Conservation (phyloP, 2,329 filamentous ascomycete genomes). For the Peltaster fructicola region DNA sequence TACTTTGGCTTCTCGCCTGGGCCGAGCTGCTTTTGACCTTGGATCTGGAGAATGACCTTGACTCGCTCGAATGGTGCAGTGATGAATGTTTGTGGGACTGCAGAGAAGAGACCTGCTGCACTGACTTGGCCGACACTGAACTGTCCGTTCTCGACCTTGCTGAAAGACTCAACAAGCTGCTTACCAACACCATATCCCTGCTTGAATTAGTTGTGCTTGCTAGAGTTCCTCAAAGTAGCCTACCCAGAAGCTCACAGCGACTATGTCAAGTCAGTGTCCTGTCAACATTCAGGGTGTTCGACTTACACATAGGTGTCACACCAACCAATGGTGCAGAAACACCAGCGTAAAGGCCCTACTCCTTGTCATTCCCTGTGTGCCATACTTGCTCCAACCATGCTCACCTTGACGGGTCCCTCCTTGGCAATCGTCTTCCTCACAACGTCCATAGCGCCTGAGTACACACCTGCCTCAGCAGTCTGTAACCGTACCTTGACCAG, state of each 20-base stretch:
- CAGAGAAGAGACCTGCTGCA: constrained; percentile 89
- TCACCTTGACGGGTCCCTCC: constrained; percentile 52
- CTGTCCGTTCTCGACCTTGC: constrained; percentile 47
- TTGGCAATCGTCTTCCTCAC: constrained; percentile 74
- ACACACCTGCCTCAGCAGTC: constrained; percentile 86
- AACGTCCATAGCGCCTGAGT: constrained; percentile 78
- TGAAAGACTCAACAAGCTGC: constrained; percentile 55
- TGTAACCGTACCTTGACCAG: constrained; percentile 94
- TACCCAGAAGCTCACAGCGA: constrained; percentile 51
- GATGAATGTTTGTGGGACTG: constrained; percentile 92
- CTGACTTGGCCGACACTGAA: constrained; percentile 78
- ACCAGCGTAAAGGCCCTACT: constrained; percentile 78
- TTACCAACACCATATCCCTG: constrained; percentile 96
- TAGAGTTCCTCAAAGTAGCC: constrained; percentile 5
- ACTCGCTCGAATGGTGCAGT: constrained; percentile 98
- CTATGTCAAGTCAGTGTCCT: constrained; percentile 20
- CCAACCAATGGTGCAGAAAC: constrained; percentile 88
- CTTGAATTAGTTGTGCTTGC: constrained; percentile 1
- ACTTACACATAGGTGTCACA: constrained; percentile 97
- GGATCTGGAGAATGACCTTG: constrained; percentile 95
- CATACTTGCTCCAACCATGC: constrained; percentile 1
- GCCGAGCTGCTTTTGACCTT: constrained; percentile 70
- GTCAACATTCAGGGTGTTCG: not conserved
- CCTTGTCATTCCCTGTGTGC: constrained; percentile 1
- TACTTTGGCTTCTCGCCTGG: constrained; percentile 90